These are phyloP conservation scores for Globisporangium okanoganense DNA, from an alignment of 352 stramenopile species.

Conservation along the genomic window DNA sequence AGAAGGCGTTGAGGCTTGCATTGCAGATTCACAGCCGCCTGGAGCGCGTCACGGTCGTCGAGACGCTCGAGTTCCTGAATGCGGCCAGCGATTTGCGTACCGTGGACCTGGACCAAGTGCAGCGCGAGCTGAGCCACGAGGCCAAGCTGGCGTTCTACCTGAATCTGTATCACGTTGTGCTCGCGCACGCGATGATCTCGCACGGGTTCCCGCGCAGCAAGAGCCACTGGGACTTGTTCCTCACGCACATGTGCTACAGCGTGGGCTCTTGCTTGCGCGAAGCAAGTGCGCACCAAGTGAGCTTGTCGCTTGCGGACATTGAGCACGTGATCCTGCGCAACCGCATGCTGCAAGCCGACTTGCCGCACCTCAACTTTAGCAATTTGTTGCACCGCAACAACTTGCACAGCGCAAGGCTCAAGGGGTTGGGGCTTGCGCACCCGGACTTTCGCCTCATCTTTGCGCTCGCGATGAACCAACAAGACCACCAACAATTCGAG, in stretches of 20 bases:
- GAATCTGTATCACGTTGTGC: constrained; percentile 75
- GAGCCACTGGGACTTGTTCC: constrained; percentile 54
- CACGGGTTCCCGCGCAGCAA: constrained; percentile 57
- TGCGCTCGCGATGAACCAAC: constrained; percentile 60
- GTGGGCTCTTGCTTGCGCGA: constrained; percentile 27
- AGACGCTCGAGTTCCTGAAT: constrained; percentile 68
- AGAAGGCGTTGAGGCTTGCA: constrained; percentile 18
- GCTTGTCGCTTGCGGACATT: constrained; percentile 71
- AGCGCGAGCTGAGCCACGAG: constrained; percentile 48
- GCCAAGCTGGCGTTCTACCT: constrained; percentile 71
- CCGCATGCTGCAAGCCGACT: constrained; percentile 38
- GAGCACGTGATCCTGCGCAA: constrained; percentile 68
- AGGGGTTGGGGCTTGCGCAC: constrained; percentile 40
- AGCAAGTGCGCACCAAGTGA: constrained; percentile 22
- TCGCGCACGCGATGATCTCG: constrained; percentile 73
- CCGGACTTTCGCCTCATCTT: constrained; percentile 80
- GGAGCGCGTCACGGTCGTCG: constrained; percentile 35
- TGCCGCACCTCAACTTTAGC: constrained; percentile 38
- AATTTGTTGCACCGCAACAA: background rate
- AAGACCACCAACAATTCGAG: constrained; percentile 12
- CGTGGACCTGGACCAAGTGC: constrained; percentile 45
- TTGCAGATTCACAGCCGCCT: constrained; percentile 32
- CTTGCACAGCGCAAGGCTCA: constrained; percentile 12
- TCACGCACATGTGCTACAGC: constrained; percentile 58
- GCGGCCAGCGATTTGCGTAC: constrained; percentile 49